A percentile compares a stretch with the other conserved stretches of the same genome.
phyloP scores from a whole-genome alignment of 371 early-diverging fungal species.

The Syncephalastrum monosporum region DNA sequence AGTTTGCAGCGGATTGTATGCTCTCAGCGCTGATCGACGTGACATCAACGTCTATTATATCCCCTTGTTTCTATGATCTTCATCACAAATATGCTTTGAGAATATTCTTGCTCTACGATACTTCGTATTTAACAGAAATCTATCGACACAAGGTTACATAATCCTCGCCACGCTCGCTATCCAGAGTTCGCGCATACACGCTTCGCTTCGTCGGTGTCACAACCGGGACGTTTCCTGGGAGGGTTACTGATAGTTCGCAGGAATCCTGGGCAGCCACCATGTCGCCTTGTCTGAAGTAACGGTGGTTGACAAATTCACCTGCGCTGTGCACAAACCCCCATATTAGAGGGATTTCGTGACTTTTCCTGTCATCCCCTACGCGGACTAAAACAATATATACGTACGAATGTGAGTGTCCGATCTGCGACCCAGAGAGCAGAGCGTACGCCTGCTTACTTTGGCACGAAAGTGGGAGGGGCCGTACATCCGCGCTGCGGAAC shows the following conservation, averaged over 20 bases:
- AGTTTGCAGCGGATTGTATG: too few relatives aligned
- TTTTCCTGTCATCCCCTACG: not conserved
- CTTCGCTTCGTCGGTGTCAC: too few relatives aligned
- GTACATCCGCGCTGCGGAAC: constrained; percentile 33
- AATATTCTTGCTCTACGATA: too few relatives aligned
- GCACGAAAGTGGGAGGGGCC: constrained; percentile 24
- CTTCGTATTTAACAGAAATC: not conserved
- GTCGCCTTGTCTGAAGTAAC: constrained; percentile 21
- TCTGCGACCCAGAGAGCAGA: too few relatives aligned
- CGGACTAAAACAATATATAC: not conserved
- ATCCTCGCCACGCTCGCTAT: constrained; percentile 8
- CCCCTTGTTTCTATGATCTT: too few relatives aligned
- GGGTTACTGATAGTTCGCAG: constrained; percentile 34
- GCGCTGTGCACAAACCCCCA: constrained; percentile 43
- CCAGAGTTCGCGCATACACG: constrained; percentile 14
- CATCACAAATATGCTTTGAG: too few relatives aligned
- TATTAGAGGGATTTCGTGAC: constrained; percentile 28
- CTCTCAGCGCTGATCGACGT: too few relatives aligned
- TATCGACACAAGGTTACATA: constrained; percentile 15
- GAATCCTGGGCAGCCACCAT: constrained; percentile 28
- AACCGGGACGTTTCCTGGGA: constrained; percentile 17
- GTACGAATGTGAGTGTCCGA: too few relatives aligned
- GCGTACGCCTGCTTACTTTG: constrained; percentile 17
- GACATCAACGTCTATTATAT: too few relatives aligned
- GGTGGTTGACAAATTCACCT: constrained; percentile 25